Evolutionary conservation across 768 basidiomycete genomes (phyloP), one percentile per base, ranked within the genome.

Genomic region (Trametes cinnabarina): DNA sequence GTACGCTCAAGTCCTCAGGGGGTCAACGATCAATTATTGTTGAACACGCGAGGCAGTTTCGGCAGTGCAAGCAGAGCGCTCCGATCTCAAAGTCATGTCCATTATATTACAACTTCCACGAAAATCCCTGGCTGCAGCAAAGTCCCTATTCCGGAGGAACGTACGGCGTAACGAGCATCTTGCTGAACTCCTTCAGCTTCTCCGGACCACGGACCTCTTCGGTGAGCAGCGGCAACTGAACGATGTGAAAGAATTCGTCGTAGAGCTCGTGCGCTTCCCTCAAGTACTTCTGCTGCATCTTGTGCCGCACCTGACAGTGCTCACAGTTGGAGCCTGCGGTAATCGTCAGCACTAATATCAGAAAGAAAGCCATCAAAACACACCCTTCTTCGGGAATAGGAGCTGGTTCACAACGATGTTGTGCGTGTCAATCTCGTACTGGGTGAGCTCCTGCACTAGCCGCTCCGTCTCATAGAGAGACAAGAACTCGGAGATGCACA

Each of bases 261-360:
- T 97, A 97, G 47, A 98, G 86, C 69, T 98, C 96, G 73, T 97
- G 92, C 15, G 96, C 95, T 75, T 98, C 97, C 47, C 80, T 82
- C 20, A 99, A 84, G 72, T 99, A 99, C 73, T 97, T 98, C 74
- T 97, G 94, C 74, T 98, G 94, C 96, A 98, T 98, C 76, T 88
- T 90, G 73, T 92, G 87, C 58, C 97, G 85, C 19, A 98, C 94
- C 51, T 81, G 80, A 73, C 97, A 99, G 72, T 98, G 96, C 64
- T 95, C 92, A 73, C 97, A 99, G 68, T 90, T 90, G 30, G 94
- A 92, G 39, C 80, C 95, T 95, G 70, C 9, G 5, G 34, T 9
- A 25, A 32, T 43, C 35, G 26, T 43, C 35, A 53, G 55, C 32
- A 35, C 8, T 35, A 48, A 12, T 28, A 40, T 10, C 14, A 23